Percentiles rank a stretch among this genome's conserved stretches.
These are phyloP conservation scores for Chlamydomonas asymmetrica DNA, from an alignment of 139 green algal species.

Conservation along the genomic window DNA sequence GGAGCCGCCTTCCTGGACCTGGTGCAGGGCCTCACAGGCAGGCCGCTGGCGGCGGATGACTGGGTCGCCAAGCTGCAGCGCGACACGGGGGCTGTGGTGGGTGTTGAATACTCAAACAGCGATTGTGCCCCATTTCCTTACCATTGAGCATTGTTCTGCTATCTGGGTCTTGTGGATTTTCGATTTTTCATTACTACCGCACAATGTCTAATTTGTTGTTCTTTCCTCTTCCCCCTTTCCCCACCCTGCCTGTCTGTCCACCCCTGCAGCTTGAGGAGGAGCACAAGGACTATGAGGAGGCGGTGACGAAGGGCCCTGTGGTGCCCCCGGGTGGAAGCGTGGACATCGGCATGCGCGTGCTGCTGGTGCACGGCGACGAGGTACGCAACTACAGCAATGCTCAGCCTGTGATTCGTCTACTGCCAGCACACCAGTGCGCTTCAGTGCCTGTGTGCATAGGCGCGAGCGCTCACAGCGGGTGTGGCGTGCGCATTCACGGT, in stretches of 20 bases:
- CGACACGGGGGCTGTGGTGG: constrained; percentile 37
- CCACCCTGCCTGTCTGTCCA: not conserved
- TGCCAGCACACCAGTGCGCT: too few relatives aligned
- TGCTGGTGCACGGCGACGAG: constrained; percentile 80
- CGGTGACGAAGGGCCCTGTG: constrained; percentile 43
- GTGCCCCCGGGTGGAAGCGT: constrained; percentile 47
- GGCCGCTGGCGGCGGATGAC: constrained; percentile 48
- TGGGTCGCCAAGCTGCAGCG: constrained; percentile 58
- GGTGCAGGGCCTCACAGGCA: constrained; percentile 56
- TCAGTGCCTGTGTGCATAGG: too few relatives aligned
- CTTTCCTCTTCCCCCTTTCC: not conserved
- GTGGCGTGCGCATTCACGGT: too few relatives aligned
- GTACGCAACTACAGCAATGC: constrained; percentile 47
- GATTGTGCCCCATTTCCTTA: too few relatives aligned
- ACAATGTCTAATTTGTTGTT: too few relatives aligned
- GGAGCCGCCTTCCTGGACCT: constrained; percentile 67
- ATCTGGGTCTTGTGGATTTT: too few relatives aligned
- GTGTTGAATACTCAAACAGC: too few relatives aligned
- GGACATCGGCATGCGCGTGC: constrained; percentile 78
- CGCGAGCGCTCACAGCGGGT: too few relatives aligned
- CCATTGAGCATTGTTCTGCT: too few relatives aligned
- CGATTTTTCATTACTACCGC: too few relatives aligned
- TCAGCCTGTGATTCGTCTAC: too few relatives aligned
- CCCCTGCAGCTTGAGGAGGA: constrained; percentile 48
- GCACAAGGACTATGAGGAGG: constrained; percentile 59